Base-by-base conservation (phyloP, 2,329 filamentous ascomycete species). In the Rasamsonia emersonii region DNA sequence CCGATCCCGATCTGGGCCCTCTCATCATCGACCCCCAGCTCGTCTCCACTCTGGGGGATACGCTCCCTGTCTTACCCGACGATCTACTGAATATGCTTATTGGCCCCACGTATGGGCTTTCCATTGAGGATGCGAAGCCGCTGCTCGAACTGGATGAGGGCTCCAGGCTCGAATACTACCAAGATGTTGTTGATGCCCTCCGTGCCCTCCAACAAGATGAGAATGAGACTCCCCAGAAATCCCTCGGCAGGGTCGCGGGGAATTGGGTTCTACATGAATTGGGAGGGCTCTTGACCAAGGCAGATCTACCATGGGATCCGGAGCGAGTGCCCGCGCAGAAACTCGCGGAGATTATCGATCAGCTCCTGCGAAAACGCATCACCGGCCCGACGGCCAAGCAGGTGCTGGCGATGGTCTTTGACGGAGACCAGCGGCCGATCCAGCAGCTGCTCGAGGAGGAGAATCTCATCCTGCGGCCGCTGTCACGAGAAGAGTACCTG, bases 1-100 rank as follows among this genome's bases (percentile, higher is more conserved):
- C 91, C 0, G 91, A 98, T 54, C 85, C 91, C 4, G 91, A 98
- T 53, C 69, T 98, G 9, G 72, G 75, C 0, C 86, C 91, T 2
- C 67, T 98, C 2, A 54, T 86, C 2, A 81, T 98, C 38, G 78
- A 77, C 5, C 52, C 63, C 38, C 77, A 83, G 36, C 67, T 96
- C 1, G 64, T 95, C 4, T 51, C 67, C 4, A 67, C 79, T 41
- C 65, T 96, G 9, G 62, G 59, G 13, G 45, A 58, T 1, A 80
- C 70, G 0, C 61, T 94, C 37, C 83, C 85, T 4, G 67, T 74
- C 14, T 64, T 82, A 7, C 86, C 88, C 0, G 86, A 94, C 43
- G 64, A 70, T 10, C 73, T 84, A 35, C 54, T 89, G 2, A 63
- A 74, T 19, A 66, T 72, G 20, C 65, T 93, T 3, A 69, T 77